Evolutionary conservation across 176 grass and related monocot genomes (phyloP), one percentile per base, ranked within the genome.

Genomic region (Lolium multiflorum): DNA sequence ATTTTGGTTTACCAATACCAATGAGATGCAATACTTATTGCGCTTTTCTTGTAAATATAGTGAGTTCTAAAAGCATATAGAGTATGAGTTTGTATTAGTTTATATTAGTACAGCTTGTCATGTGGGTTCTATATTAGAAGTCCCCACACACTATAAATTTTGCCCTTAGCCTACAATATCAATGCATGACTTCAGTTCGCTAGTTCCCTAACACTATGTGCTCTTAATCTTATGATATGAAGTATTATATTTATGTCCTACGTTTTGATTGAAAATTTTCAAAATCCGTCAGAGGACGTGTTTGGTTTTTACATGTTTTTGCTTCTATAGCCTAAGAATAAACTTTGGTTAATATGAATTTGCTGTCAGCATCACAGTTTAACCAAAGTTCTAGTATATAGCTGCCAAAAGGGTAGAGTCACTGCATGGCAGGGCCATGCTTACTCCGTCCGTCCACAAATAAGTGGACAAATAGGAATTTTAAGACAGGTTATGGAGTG

Each of bases 321-420:
- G 9, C 25, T 78, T 79, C 3, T 18, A 35, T 72, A 78, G 52
- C 54, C 59, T 39, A 47, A 79, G 37, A 80, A 57, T 16, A 74
- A 56, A 44, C 60, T 24, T 68, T 17, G 62, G 44, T 85, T 80
- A 35, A 80, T 60, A 18, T 89, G 57, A 85, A 74, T 16, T 58
- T 48, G 44, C 13, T 85, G 59, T 54, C 5, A n/a, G 57, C 39
- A 46, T 80, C 7, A 6, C 58, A 69, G 9, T 70, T 37, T 74
- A 47, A 66, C 20, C 39, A 9, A 84, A 80, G 7, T 81, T 63
- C 48, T 58, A 59, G n/a, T 43, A 52, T 38, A 57, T 80, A 60
- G 49, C 38, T 76, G 48, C 24, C 78, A 81, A 3, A 67, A 74
- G 31, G 80, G 58, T 11, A 77, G 39, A 41, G 58, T 1, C 37